Percentiles rank a stretch among this genome's conserved stretches.
phyloP scores from a whole-genome alignment of 495 filamentous ascomycete genomes.

The Aspergillus asperescens region DNA sequence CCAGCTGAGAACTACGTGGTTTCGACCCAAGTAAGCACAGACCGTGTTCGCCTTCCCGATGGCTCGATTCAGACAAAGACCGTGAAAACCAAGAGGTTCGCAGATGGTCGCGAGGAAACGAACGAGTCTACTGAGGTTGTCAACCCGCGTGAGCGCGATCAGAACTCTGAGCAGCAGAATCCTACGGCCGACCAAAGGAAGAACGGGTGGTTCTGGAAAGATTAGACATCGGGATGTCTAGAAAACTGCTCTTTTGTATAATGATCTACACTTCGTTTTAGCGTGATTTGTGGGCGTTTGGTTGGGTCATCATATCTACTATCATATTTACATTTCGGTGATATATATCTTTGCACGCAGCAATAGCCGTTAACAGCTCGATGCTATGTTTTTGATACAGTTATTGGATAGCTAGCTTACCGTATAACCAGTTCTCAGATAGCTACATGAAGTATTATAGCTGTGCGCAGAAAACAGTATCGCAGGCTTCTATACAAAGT shows the following conservation, averaged over 20 bases:
- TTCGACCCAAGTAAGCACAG: slow-evolving; percentile 54
- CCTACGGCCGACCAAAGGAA: slow-evolving; percentile 19
- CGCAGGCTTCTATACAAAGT: no score
- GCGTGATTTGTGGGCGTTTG: slow-evolving; percentile 10
- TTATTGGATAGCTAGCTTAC: no score
- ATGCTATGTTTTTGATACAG: no score
- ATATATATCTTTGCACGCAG: no score
- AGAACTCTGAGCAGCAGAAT: slow-evolving; percentile 12
- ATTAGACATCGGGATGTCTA: slow-evolving; percentile 17
- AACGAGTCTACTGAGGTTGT: slow-evolving; percentile 41
- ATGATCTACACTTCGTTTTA: slow-evolving; percentile 2
- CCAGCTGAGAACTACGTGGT: slow-evolving; percentile 35
- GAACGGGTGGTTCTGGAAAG: slow-evolving; percentile 43
- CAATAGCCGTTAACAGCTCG: no score
- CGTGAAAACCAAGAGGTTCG: slow-evolving; percentile 55
- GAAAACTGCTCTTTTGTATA: no score
- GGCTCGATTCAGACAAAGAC: slow-evolving; percentile 57
- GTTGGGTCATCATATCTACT: slow-evolving; percentile 4
- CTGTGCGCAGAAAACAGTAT: no score
- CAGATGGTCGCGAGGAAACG: slow-evolving; percentile 58
- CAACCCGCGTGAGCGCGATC: slow-evolving; percentile 22
- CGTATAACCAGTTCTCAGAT: no score
- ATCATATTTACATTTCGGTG: background rate
- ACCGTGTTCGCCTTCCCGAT: slow-evolving; percentile 50
- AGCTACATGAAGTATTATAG: no score